Evolutionary conservation across 2,329 filamentous ascomycete species (phyloP).

Genomic region (Botryotinia narcissicola): DNA sequence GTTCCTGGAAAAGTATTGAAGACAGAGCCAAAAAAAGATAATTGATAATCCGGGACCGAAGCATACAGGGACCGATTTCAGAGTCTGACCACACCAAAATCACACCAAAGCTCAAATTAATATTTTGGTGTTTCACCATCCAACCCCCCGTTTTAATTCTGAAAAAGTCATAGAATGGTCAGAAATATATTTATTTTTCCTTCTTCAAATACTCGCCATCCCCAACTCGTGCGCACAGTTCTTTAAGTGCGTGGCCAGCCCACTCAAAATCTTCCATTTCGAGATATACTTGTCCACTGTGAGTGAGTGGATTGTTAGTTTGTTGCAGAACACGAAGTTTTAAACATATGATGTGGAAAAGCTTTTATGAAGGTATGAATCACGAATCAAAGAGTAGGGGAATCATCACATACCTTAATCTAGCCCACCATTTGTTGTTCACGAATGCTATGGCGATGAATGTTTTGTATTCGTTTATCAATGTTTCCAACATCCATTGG

Average conservation of each 20-base stretch:
- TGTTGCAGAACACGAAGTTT: slow-evolving; percentile 9
- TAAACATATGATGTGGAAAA: neutral
- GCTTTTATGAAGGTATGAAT: neutral
- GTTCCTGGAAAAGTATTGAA: neutral
- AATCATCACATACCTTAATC: slow-evolving; percentile 45
- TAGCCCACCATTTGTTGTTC: slow-evolving; percentile 61
- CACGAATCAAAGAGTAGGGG: neutral
- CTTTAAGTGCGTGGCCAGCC: slow-evolving; percentile 47
- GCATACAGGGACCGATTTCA: neutral
- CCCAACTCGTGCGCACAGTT: slow-evolving; percentile 52
- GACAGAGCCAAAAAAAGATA: neutral
- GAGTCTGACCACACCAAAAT: slow-evolving; percentile 7
- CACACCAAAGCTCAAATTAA: neutral
- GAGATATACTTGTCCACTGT: slow-evolving; percentile 80
- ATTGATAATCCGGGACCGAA: neutral
- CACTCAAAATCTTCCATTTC: slow-evolving; percentile 75
- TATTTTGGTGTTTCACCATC: slow-evolving; percentile 1
- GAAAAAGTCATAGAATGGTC: neutral
- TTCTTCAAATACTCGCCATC: slow-evolving; percentile 38
- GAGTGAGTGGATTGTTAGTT: neutral
- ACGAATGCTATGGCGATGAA: slow-evolving; percentile 67
- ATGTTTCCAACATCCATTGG: slow-evolving; percentile 55
- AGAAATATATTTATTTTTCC: neutral
- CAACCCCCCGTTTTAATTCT: neutral
- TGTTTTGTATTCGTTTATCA: slow-evolving; percentile 64